These are phyloP conservation scores for Vigna trinervia DNA, from an alignment of 306 rosid species.

Conservation along the genomic window DNA sequence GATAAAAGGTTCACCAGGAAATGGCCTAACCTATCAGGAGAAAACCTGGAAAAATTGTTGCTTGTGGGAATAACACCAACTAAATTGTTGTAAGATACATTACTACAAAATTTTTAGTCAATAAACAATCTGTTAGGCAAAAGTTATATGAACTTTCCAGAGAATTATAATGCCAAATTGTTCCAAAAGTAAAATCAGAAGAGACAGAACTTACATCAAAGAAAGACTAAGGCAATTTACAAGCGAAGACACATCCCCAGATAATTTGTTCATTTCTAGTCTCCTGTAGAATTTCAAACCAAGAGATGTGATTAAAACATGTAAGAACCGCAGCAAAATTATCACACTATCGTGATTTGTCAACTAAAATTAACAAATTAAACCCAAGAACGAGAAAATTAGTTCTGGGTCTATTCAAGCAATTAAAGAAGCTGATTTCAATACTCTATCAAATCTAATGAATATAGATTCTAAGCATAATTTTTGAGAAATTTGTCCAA, in stretches of 20 bases:
- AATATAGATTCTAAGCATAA: background rate
- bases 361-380: conserved; percentile 4
- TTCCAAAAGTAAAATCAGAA: background rate
- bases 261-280: conserved; percentile 70
- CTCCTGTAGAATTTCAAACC: conserved; percentile 56
- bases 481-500: background rate
- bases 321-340: background rate
- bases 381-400: background rate
- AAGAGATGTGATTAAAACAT: background rate
- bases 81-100: conserved; percentile 77
- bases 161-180: background rate
- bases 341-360: background rate
- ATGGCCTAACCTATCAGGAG: conserved; percentile 70
- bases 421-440: background rate
- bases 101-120: conserved; percentile 51
- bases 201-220: conserved; percentile 56
- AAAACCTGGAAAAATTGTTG: conserved; percentile 79
- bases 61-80: conserved; percentile 75
- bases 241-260: conserved; percentile 68
- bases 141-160: background rate
- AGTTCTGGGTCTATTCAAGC: conserved; percentile 13
- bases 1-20: background rate
- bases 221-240: conserved; percentile 71
- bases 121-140: background rate
- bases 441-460: conserved; percentile 12